Percentiles rank a stretch among this genome's conserved stretches.
These are phyloP conservation scores for Pseudonectria buxi DNA, from an alignment of 2,329 filamentous ascomycete genomes.

Conservation along the genomic window DNA sequence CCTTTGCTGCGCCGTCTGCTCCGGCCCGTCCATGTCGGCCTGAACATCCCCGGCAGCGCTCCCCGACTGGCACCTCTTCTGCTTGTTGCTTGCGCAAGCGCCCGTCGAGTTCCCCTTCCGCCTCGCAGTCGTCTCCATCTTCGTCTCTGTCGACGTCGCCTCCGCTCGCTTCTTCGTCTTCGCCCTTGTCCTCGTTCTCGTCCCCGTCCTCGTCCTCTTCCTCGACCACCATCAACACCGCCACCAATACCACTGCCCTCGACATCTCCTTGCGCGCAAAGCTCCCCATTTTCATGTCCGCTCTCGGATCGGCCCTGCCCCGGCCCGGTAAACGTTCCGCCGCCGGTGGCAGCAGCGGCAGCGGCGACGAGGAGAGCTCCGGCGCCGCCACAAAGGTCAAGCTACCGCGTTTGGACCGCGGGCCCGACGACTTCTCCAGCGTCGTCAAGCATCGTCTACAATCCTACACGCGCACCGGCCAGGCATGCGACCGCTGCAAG, in stretches of 20 bases:
- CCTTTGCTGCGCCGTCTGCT: not conserved
- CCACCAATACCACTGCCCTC: conserved; percentile 6
- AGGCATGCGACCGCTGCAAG: conserved; percentile 87
- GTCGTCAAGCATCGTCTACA: conserved; percentile 50
- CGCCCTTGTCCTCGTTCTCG: conserved; percentile 5
- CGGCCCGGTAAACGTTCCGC: conserved; percentile 8
- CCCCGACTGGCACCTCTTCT: conserved; percentile 10
- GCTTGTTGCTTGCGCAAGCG: conserved; percentile 16
- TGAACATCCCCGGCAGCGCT: conserved; percentile 3
- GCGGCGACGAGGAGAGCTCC: conserved; percentile 26
- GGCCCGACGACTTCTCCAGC: conserved; percentile 45
- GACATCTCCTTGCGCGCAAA: conserved; percentile 14
- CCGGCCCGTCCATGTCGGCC: not conserved
- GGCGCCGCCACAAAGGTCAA: conserved; percentile 36
- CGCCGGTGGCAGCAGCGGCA: conserved; percentile 14
- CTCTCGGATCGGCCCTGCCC: too few relatives aligned
- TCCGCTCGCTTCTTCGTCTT: conserved; percentile 3
- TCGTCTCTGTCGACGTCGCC: conserved; percentile 11
- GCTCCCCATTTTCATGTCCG: conserved; percentile 10
- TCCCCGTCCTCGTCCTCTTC: conserved; percentile 3
- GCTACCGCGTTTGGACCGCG: conserved; percentile 42
- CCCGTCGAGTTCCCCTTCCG: conserved; percentile 11
- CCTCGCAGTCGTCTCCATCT: conserved; percentile 10
- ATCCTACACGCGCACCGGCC: conserved; percentile 61
- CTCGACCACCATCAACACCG: conserved; percentile 6